A percentile compares a stretch with the other conserved stretches of the same genome.
Conservation (phyloP, 2,329 filamentous ascomycete species). For the Xylaria sp. region DNA sequence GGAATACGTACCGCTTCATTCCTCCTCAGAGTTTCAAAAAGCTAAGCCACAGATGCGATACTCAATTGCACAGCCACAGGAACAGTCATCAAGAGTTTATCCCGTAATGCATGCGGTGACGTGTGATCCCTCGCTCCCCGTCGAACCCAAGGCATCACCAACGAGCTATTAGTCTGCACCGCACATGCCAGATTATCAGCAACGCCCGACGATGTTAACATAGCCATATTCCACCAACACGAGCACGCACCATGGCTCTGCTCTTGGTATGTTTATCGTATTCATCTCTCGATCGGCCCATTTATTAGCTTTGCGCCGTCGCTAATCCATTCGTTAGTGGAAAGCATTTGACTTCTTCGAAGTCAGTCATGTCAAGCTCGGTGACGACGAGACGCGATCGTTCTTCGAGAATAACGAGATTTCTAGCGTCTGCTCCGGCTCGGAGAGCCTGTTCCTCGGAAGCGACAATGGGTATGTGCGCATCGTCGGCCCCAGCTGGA, state of each 20-base stretch:
- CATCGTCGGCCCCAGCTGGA: constrained; percentile 83
- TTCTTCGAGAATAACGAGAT: constrained; percentile 80
- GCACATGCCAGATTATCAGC: background rate
- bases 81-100: background rate
- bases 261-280: constrained; percentile 28
- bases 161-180: background rate
- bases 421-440: constrained; percentile 77
- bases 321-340: constrained; percentile 58
- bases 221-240: constrained; percentile 21
- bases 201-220: constrained; percentile 3
- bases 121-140: constrained; percentile 10
- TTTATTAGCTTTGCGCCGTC: background rate
- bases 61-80: constrained; percentile 7
- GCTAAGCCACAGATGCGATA: background rate
- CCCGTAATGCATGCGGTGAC: constrained; percentile 21
- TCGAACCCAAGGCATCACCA: background rate
- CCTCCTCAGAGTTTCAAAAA: background rate
- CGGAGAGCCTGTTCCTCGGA: constrained; percentile 84
- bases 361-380: constrained; percentile 74
- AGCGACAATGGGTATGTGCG: constrained; percentile 80
- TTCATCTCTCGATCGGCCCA: background rate
- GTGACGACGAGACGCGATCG: constrained; percentile 70
- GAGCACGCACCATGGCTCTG: constrained; percentile 30
- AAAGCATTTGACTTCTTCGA: constrained; percentile 99
- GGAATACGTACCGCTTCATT: too few relatives aligned